Conservation (phyloP, 306 rosid species). For the Pterocarpus santalinus region DNA sequence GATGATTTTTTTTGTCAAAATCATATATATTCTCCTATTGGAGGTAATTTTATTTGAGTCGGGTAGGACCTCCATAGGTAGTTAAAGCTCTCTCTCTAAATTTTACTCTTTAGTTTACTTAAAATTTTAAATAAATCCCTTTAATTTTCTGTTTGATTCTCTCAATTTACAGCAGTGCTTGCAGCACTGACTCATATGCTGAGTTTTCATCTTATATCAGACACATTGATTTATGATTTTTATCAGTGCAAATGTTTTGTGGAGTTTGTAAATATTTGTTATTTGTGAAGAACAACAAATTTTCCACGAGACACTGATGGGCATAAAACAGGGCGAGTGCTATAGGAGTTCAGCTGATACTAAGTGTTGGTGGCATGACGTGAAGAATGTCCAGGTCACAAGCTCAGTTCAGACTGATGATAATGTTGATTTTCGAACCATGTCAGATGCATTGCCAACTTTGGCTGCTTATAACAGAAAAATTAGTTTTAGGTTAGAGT, state of each 20-base stretch:
- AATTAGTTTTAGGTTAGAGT: constrained; percentile 24
- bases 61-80: too few relatives aligned
- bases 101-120: too few relatives aligned
- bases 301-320: constrained; percentile 19
- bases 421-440: constrained; percentile 30
- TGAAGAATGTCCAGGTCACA: constrained; percentile 38
- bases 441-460: constrained; percentile 17
- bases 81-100: too few relatives aligned
- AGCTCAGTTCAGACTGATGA: not conserved
- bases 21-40: too few relatives aligned
- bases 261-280: constrained; percentile 2
- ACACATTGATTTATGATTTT: constrained; percentile 6
- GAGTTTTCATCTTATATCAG: not conserved
- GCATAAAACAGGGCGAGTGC: not conserved
- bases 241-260: not conserved
- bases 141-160: not conserved
- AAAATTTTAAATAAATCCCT: too few relatives aligned
- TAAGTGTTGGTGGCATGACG: constrained; percentile 46
- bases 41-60: too few relatives aligned
- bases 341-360: constrained; percentile 9
- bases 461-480: not conserved
- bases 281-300: constrained; percentile 9
- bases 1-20: too few relatives aligned
- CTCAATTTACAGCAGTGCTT: not conserved
- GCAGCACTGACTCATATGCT: not conserved